phyloP scores from a whole-genome alignment of 192 early-diverging fungal genomes.

The Podila clonocystis region DNA sequence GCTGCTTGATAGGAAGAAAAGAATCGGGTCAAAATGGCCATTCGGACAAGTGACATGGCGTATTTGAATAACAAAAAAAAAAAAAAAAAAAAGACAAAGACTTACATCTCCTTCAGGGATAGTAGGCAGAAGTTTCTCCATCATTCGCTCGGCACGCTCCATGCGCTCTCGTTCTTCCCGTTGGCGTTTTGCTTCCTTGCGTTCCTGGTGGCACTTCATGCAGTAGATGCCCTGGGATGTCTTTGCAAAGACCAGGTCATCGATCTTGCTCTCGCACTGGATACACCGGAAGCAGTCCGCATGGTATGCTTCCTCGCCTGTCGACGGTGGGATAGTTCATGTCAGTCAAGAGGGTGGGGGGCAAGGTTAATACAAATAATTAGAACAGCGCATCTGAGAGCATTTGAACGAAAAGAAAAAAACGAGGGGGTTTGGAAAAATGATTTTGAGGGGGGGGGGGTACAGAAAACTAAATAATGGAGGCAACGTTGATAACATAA shows the following conservation, averaged over 20 bases:
- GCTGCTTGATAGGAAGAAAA: neutral
- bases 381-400: too few relatives aligned
- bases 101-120: constrained; percentile 41
- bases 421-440: constrained; percentile 3
- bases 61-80: neutral
- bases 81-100: neutral
- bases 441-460: neutral
- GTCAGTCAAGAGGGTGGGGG: too few relatives aligned
- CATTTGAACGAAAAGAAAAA: neutral
- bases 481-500: too few relatives aligned
- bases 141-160: constrained; percentile 30
- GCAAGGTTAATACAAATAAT: too few relatives aligned
- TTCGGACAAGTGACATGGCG: neutral
- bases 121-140: constrained; percentile 37
- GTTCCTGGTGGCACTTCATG: constrained; percentile 74
- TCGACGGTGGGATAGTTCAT: too few relatives aligned
- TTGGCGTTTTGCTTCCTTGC: constrained; percentile 71
- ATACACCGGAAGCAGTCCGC: constrained; percentile 84
- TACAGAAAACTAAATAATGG: constrained; percentile 1
- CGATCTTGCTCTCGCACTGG: constrained; percentile 76
- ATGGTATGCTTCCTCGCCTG: constrained; percentile 81
- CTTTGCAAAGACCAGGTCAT: constrained; percentile 82
- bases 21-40: neutral
- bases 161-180: constrained; percentile 60
- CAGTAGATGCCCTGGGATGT: constrained; percentile 85